A percentile compares a stretch with the other conserved stretches of the same genome.
Conservation (phyloP, 495 filamentous ascomycete genomes). For the Glarea lozoyensis region DNA sequence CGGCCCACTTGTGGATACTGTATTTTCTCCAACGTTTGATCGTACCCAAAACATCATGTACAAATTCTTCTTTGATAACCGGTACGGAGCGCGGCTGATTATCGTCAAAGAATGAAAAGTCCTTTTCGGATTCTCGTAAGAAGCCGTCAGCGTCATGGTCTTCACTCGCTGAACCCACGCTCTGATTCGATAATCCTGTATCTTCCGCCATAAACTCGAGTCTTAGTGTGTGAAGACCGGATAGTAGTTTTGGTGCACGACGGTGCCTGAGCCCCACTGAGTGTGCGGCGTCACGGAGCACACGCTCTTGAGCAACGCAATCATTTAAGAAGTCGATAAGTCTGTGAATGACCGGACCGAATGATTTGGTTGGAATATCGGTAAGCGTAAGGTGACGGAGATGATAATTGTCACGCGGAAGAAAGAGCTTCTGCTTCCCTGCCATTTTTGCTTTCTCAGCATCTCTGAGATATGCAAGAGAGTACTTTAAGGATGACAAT, state of each 20-base stretch:
- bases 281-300: background rate
- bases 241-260: constrained; percentile 8
- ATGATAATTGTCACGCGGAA: constrained; percentile 8
- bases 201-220: constrained; percentile 9
- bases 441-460: background rate
- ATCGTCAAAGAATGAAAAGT: constrained; percentile 21
- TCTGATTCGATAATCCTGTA: background rate
- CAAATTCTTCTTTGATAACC: background rate
- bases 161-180: background rate
- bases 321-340: constrained; percentile 9
- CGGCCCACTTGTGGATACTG: constrained; percentile 7
- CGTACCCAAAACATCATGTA: constrained; percentile 8
- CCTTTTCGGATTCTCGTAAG: background rate
- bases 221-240: constrained; percentile 10
- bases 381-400: constrained; percentile 12
- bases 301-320: constrained; percentile 9
- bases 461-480: background rate
- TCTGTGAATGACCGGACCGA: constrained; percentile 1
- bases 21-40: constrained; percentile 1
- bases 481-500: background rate
- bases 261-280: background rate
- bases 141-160: constrained; percentile 17
- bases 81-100: background rate
- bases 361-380: constrained; percentile 10
- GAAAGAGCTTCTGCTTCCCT: background rate